These are phyloP conservation scores for Diaporthe caulivora DNA, from an alignment of 2,329 filamentous ascomycete species.

Conservation along the genomic window DNA sequence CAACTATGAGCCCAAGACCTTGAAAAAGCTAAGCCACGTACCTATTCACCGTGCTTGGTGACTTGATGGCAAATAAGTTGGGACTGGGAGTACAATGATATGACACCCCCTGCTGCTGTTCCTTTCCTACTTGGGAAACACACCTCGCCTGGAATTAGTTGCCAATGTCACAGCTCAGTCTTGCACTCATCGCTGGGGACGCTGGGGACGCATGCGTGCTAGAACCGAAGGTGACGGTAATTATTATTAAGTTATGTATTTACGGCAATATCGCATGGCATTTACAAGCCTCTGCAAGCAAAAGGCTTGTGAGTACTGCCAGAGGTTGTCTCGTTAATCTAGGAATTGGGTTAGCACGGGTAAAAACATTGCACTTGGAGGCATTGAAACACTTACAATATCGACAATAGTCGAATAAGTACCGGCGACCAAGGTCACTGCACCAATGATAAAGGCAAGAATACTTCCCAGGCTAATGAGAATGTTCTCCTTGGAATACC, in stretches of 20 bases:
- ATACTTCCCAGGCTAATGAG: slow-evolving; percentile 40
- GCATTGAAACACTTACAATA: slow-evolving; percentile 43
- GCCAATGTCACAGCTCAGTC: not conserved
- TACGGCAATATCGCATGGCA: not conserved
- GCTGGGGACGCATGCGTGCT: too few relatives aligned
- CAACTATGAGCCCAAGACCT: too few relatives aligned
- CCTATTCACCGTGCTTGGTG: not conserved
- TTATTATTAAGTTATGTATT: not conserved
- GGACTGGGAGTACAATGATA: not conserved
- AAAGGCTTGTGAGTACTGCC: slow-evolving; percentile 20
- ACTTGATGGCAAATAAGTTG: not conserved
- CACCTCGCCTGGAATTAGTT: not conserved
- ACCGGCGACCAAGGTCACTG: slow-evolving; percentile 45
- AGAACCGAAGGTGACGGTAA: not conserved
- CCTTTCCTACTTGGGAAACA: not conserved
- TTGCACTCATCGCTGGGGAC: not conserved
- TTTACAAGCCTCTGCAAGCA: slow-evolving; percentile 9
- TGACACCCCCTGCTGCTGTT: not conserved
- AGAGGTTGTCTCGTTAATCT: slow-evolving; percentile 20
- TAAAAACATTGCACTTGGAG: not conserved
- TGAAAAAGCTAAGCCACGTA: too few relatives aligned
- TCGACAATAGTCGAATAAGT: slow-evolving; percentile 46
- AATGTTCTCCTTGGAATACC: slow-evolving; percentile 45
- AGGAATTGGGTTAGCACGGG: not conserved
- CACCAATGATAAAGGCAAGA: slow-evolving; percentile 44